A percentile compares a stretch with the other conserved stretches of the same genome.
These are phyloP conservation scores for Podospora fimiseda DNA, from an alignment of 495 filamentous ascomycete genomes.

Conservation along the genomic window DNA sequence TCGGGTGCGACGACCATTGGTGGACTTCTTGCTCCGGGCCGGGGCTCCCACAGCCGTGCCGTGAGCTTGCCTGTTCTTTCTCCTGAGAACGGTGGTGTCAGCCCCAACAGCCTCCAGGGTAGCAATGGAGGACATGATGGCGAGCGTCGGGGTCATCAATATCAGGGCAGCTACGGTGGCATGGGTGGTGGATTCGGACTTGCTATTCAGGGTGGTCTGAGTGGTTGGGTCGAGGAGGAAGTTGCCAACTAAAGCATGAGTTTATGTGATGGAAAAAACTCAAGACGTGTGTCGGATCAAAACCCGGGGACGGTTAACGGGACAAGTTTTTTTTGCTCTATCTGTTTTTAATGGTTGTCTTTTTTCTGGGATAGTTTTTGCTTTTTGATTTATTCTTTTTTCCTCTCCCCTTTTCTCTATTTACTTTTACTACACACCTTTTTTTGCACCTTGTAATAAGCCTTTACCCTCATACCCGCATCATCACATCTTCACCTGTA, in stretches of 20 bases:
- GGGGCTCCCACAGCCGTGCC: slow-evolving; percentile 73
- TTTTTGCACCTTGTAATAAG: slow-evolving; percentile 23
- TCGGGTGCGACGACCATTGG: slow-evolving; percentile 62
- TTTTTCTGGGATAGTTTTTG: slow-evolving; percentile 8
- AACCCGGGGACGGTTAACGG: slow-evolving; percentile 1
- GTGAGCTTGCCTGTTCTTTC: slow-evolving; percentile 71
- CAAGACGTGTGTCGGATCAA: background rate
- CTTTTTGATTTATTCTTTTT: slow-evolving; percentile 1
- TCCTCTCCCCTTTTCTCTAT: slow-evolving; percentile 3
- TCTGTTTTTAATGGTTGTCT: slow-evolving; percentile 7
- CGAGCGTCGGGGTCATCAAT: slow-evolving; percentile 48
- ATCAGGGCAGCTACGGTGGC: slow-evolving; percentile 49
- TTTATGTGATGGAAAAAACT: background rate
- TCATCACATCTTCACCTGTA: slow-evolving; percentile 17
- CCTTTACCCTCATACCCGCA: background rate
- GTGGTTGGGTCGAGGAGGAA: slow-evolving; percentile 54
- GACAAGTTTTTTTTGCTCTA: slow-evolving; percentile 3
- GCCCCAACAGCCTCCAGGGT: slow-evolving; percentile 39
- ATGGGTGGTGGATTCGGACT: slow-evolving; percentile 46
- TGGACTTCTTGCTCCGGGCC: slow-evolving; percentile 68
- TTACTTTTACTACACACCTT: slow-evolving; percentile 3
- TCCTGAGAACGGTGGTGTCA: slow-evolving; percentile 45
- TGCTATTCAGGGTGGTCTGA: slow-evolving; percentile 45
- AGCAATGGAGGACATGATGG: slow-evolving; percentile 31
- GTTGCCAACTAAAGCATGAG: slow-evolving; percentile 36